Conservation (phyloP, 2,329 filamentous ascomycete species). For the Verticillium tricorpus region DNA sequence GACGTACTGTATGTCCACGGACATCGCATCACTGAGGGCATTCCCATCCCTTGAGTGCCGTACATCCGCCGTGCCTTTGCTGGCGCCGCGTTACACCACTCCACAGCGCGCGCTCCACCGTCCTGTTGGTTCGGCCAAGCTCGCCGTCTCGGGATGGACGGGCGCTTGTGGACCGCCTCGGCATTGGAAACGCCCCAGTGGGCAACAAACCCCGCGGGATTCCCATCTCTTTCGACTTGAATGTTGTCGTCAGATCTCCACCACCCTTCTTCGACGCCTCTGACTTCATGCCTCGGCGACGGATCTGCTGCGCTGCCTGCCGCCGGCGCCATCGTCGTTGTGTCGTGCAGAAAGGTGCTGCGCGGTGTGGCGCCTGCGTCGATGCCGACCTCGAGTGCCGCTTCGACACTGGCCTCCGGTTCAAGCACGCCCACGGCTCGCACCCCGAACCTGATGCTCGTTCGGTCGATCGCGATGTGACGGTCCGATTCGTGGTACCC, state of each 20-base stretch:
- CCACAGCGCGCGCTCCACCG: background rate
- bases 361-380: conserved; percentile 7
- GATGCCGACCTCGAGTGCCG: conserved; percentile 7
- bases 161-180: background rate
- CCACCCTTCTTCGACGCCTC: background rate
- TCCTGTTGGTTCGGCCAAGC: background rate
- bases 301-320: conserved; percentile 8
- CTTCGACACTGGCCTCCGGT: conserved; percentile 7
- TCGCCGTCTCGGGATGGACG: background rate
- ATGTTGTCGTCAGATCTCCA: background rate
- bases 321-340: conserved; percentile 9
- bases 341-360: conserved; percentile 6
- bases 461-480: background rate
- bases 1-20: background rate
- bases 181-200: background rate
- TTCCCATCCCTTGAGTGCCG: background rate
- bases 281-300: background rate
- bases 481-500: background rate
- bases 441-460: background rate
- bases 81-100: background rate
- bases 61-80: background rate
- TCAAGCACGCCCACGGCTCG: conserved; percentile 7
- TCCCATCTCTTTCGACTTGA: background rate
- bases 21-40: background rate
- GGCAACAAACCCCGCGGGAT: background rate